Conservation (phyloP, 2,329 filamentous ascomycete genomes). For the Hymenoscyphus fraxineus region DNA sequence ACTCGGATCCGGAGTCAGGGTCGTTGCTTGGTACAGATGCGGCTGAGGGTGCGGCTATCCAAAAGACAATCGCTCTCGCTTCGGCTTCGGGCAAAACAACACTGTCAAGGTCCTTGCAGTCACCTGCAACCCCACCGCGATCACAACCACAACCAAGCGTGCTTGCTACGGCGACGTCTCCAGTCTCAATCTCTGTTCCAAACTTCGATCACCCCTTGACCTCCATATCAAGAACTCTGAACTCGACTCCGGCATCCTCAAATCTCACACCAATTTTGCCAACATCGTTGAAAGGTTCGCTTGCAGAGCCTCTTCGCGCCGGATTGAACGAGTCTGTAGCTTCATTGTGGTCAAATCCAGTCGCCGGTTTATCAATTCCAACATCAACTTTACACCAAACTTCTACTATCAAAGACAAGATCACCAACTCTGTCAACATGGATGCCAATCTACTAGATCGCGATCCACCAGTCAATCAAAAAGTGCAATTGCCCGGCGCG, state of each 20-base stretch:
- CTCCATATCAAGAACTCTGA: background rate
- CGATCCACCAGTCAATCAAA: conserved; percentile 4
- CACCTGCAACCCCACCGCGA: background rate
- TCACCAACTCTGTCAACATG: background rate
- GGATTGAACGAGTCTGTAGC: background rate
- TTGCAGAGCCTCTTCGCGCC: background rate
- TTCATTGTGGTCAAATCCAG: background rate
- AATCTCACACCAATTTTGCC: background rate
- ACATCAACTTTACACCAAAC: background rate
- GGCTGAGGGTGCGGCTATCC: background rate
- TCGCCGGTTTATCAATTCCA: background rate
- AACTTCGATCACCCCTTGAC: too few species aligned
- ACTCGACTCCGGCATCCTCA: background rate
- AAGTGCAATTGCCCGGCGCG: conserved; percentile 18
- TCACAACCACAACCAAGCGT: background rate
- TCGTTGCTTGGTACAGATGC: background rate
- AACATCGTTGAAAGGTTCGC: background rate
- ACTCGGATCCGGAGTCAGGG: background rate
- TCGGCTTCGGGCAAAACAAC: background rate
- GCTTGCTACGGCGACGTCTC: background rate
- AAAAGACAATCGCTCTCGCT: too few species aligned
- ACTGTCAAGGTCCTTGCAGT: background rate
- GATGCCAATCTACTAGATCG: conserved; percentile 5
- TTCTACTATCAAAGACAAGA: background rate
- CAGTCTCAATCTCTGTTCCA: background rate